Evolutionary conservation across 371 early-diverging fungal genomes (phyloP).

Genomic region (Capniomyces stellatus): DNA sequence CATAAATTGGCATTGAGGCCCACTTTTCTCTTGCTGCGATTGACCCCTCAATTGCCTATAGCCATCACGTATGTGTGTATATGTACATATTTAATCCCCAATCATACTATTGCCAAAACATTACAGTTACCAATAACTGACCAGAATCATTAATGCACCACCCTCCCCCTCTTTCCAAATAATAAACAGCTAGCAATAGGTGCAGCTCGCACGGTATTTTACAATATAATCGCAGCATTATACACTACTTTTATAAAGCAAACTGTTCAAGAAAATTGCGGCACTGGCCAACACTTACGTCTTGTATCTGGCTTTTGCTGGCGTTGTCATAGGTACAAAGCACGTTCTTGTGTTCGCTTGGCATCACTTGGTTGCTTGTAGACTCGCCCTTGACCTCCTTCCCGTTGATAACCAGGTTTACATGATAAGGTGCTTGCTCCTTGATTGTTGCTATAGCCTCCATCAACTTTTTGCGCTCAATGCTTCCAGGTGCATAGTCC

Average conservation of each 20-base stretch:
- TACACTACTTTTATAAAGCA: too few relatives aligned
- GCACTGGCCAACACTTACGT: too few relatives aligned
- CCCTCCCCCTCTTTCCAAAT: too few relatives aligned
- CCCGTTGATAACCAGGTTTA: constrained; percentile 77
- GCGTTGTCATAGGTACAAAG: constrained; percentile 77
- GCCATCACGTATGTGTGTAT: too few relatives aligned
- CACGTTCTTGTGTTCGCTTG: constrained; percentile 62
- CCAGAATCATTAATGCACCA: too few relatives aligned
- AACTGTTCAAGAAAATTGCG: too few relatives aligned
- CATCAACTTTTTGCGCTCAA: constrained; percentile 54
- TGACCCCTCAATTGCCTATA: constrained; percentile 74
- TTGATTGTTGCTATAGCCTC: constrained; percentile 61
- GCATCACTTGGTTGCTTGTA: constrained; percentile 52
- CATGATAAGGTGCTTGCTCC: constrained; percentile 44
- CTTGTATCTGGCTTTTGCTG: constrained; percentile 40
- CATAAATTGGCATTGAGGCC: constrained; percentile 87
- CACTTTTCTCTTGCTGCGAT: constrained; percentile 69
- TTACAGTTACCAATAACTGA: too few relatives aligned
- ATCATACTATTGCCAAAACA: too few relatives aligned
- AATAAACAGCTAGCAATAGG: too few relatives aligned
- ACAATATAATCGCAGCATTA: too few relatives aligned
- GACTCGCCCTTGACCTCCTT: constrained; percentile 48
- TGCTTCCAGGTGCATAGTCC: constrained; percentile 60
- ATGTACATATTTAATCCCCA: too few relatives aligned
- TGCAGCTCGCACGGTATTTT: too few relatives aligned